A percentile compares a stretch with the other conserved stretches of the same genome.
These are phyloP conservation scores for Rhodotorula sp. DNA, from an alignment of 1,284 basidiomycete genomes.

Conservation along the genomic window DNA sequence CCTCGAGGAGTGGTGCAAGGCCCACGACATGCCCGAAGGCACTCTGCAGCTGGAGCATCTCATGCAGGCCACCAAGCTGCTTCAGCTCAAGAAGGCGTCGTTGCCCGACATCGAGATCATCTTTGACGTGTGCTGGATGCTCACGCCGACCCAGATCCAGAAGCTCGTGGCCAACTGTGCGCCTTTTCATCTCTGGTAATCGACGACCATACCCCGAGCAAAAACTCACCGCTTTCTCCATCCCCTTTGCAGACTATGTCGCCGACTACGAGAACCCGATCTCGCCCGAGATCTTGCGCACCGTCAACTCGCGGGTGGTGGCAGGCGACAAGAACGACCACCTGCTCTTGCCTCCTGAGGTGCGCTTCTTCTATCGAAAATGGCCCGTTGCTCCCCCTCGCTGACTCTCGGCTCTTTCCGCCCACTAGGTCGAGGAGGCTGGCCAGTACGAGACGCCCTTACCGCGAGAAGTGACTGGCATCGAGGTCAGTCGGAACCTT, in stretches of 20 bases:
- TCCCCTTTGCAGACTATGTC: constrained; percentile 97
- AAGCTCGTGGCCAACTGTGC: constrained; percentile 47
- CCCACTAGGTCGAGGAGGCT: constrained; percentile 73
- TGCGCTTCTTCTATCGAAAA: too few species aligned
- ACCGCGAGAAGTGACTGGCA: constrained; percentile 78
- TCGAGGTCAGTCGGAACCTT: constrained; percentile 56
- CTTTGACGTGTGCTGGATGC: constrained; percentile 96
- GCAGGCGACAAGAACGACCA: constrained; percentile 95
- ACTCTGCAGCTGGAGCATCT: constrained; percentile 96
- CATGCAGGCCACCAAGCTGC: constrained; percentile 97
- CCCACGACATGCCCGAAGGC: constrained; percentile 92
- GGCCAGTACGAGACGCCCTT: constrained; percentile 84
- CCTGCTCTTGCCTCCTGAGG: constrained; percentile 82
- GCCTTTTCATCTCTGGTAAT: not conserved
- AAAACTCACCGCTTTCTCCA: constrained; percentile 47
- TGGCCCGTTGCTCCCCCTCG: too few species aligned
- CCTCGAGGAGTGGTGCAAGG: constrained; percentile 74
- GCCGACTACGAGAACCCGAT: constrained; percentile 99
- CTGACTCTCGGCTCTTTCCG: not conserved
- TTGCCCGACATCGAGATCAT: constrained; percentile 95
- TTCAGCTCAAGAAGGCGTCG: constrained; percentile 93
- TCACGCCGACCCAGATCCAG: constrained; percentile 98
- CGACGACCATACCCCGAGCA: not conserved
- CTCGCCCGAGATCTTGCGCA: constrained; percentile 89
- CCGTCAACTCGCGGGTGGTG: constrained; percentile 90